These are phyloP conservation scores for Lactarius indigo DNA, from an alignment of 768 basidiomycete species.

Conservation along the genomic window DNA sequence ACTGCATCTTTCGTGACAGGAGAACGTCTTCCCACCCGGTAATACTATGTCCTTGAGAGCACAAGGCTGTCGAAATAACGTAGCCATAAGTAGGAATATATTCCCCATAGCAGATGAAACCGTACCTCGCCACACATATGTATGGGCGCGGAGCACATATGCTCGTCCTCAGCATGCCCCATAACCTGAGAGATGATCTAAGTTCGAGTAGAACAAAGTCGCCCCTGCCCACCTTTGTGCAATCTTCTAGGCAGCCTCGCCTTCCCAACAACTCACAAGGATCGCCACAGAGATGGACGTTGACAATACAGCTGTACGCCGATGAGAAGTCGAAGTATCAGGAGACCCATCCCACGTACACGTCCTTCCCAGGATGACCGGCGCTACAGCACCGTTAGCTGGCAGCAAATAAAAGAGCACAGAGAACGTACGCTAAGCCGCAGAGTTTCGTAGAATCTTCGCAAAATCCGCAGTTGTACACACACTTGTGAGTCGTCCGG, in stretches of 20 bases:
- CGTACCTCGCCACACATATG: slow-evolving; percentile 58
- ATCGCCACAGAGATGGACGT: slow-evolving; percentile 50
- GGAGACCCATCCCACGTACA: slow-evolving; percentile 36
- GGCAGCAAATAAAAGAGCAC: too few species aligned
- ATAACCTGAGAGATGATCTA: slow-evolving; percentile 37
- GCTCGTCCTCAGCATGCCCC: slow-evolving; percentile 46
- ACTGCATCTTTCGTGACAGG: slow-evolving; percentile 18
- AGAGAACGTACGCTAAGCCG: slow-evolving; percentile 42
- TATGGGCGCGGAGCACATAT: slow-evolving; percentile 49
- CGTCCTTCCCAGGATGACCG: slow-evolving; percentile 53
- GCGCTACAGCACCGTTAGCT: slow-evolving; percentile 37
- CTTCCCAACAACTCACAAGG: slow-evolving; percentile 44
- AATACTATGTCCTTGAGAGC: slow-evolving; percentile 13
- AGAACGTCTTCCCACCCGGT: slow-evolving; percentile 9
- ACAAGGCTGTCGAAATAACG: slow-evolving; percentile 14
- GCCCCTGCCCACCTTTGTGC: slow-evolving; percentile 43
- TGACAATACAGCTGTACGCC: slow-evolving; percentile 42
- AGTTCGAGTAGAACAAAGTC: background rate
- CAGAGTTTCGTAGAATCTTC: slow-evolving; percentile 40
- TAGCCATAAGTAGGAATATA: background rate
- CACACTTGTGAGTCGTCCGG: slow-evolving; percentile 46
- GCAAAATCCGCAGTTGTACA: slow-evolving; percentile 41
- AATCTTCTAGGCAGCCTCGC: slow-evolving; percentile 49
- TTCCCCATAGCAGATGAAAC: too few species aligned
- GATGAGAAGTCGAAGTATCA: background rate